Evolutionary conservation across 2,329 filamentous ascomycete species (phyloP), one percentile per base, ranked within the genome.

Genomic region (Thelonectria olida): DNA sequence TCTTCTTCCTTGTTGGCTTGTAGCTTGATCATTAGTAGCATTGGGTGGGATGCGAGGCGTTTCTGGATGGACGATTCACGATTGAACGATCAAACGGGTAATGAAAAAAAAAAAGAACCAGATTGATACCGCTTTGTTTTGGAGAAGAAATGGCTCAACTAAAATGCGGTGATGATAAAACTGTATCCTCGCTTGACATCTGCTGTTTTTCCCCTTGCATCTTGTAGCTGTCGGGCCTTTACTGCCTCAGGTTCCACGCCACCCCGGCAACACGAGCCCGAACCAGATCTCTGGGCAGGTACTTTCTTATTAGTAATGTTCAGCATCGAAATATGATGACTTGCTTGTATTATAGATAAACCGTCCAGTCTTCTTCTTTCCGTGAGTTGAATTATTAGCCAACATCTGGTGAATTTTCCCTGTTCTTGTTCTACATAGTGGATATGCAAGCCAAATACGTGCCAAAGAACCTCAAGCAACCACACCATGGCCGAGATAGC

Each of bases 61-160:
- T 49, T 38, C 42, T 54, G 62, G 42, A 49, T 38, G 22, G 47
- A 27, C 45, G 49, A 49, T 53, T 25, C 42, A 64, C 41, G 58
- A 57, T 53, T 50, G 27, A 54, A 62, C 58, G 50, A 58, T 44
- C 34, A 44, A 52, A 27, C 34, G 41, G 41, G 34, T 41, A 23
- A 51, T 52, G 41, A 44, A 54, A 28, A 54, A 39, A 2, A 44
- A 59, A 2, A 51, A 39, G n/a, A n/a, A 34, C 15, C 31, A 34
- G 31, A 47, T 28, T 41, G 34, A 39, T 5, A 49, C 20, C 27
- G 20, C 7, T 20, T 23, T 45, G 47, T n/a, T 41, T 17, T 49
- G 15, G 6, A 22, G 47, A 36, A 20, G 36, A 53, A 34, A 47
- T 23, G 39, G 22, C 25, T 31, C 2, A 38, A 22, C 36, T 34